phyloP scores from a whole-genome alignment of 2,329 filamentous ascomycete species.

The Cercospora berteroae region DNA sequence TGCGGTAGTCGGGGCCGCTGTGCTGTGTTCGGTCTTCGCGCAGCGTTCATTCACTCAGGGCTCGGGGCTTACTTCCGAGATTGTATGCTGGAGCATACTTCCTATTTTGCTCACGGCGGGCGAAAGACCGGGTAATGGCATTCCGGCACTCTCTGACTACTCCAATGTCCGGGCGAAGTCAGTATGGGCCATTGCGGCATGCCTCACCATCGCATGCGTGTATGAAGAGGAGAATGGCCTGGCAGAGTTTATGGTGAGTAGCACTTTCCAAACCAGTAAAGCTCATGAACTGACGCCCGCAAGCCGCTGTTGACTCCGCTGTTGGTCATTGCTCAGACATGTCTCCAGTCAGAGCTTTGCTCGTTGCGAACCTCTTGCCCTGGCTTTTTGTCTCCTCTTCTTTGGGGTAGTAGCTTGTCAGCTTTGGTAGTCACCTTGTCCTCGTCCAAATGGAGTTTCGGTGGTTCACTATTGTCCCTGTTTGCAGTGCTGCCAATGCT shows the following conservation, averaged over 20 bases:
- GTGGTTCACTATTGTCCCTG: background rate
- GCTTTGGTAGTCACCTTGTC: background rate
- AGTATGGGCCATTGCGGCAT: background rate
- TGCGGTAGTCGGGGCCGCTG: background rate
- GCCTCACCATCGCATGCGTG: background rate
- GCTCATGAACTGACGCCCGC: background rate
- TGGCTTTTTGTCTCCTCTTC: background rate
- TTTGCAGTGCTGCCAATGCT: background rate
- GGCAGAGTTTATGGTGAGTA: slow-evolving; percentile 4
- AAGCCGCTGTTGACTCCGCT: slow-evolving; percentile 3
- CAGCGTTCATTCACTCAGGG: background rate
- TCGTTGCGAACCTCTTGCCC: background rate
- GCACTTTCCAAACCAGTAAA: background rate
- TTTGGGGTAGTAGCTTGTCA: background rate
- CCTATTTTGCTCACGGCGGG: background rate
- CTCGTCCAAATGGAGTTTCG: background rate
- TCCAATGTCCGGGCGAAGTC: background rate
- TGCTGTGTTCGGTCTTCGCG: background rate
- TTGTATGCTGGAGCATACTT: background rate
- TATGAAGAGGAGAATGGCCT: background rate
- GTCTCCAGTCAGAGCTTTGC: background rate
- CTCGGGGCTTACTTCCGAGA: background rate
- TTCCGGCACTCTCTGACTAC: background rate
- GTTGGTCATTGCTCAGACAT: background rate
- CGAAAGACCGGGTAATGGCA: background rate